Conservation (phyloP, 1,139 yeast species). For the Yamadazyma sp. region DNA sequence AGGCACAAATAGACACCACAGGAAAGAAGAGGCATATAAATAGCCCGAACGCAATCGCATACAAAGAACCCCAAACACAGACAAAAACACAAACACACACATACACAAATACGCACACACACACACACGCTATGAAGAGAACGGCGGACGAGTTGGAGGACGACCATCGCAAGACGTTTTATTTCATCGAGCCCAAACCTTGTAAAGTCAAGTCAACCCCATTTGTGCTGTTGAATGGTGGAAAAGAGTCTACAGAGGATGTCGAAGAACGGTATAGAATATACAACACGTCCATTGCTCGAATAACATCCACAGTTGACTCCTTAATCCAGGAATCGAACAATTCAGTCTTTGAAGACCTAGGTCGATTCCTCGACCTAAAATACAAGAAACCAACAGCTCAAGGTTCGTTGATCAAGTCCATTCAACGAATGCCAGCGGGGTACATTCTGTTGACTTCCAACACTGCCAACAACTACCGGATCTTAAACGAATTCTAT, state of each 20-base stretch:
- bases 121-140: constrained; percentile 10
- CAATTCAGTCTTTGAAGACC: constrained; percentile 22
- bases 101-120: neutral
- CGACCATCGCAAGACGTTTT: constrained; percentile 10
- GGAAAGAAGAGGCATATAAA: too few species aligned
- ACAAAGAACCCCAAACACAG: neutral
- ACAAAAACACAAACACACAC: neutral
- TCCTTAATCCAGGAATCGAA: constrained; percentile 36
- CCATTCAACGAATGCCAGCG: constrained; percentile 30
- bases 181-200: constrained; percentile 8
- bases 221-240: constrained; percentile 12
- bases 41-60: too few species aligned
- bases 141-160: constrained; percentile 11
- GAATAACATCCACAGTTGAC: constrained; percentile 5
- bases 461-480: constrained; percentile 55
- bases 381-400: neutral
- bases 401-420: constrained; percentile 2
- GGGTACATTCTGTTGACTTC: constrained; percentile 55
- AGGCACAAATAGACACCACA: neutral
- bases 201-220: constrained; percentile 18
- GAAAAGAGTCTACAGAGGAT: neutral
- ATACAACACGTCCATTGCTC: neutral
- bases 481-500: constrained; percentile 46
- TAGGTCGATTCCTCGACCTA: constrained; percentile 1
- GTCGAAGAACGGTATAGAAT: neutral